phyloP scores from a whole-genome alignment of 345 rosid species.

The Linum usitatissimum region DNA sequence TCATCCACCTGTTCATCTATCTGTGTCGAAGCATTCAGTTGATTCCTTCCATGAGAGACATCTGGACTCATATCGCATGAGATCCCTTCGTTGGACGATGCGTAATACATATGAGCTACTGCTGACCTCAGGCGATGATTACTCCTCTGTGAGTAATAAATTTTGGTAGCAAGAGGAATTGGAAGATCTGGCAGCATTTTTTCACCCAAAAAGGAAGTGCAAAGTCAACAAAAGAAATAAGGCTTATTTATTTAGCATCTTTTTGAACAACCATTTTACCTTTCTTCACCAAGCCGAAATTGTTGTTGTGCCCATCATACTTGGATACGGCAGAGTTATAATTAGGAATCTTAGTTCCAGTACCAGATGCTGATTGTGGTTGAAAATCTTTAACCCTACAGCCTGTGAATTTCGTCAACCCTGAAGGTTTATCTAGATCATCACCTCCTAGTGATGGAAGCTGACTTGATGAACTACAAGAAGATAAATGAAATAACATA shows the following conservation, averaged over 20 bases:
- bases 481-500: constrained; percentile 3
- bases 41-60: constrained; percentile 14
- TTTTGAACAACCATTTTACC: constrained; percentile 13
- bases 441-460: constrained; percentile 16
- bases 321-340: constrained; percentile 8
- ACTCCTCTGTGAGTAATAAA: constrained; percentile 46
- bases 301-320: constrained; percentile 14
- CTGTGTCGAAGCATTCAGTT: constrained; percentile 18
- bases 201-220: constrained; percentile 7
- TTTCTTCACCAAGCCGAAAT: constrained; percentile 12
- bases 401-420: constrained; percentile 18
- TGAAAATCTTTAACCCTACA: constrained; percentile 24
- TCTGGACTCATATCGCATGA: constrained; percentile 15
- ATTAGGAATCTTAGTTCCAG: constrained; percentile 16
- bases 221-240: constrained; percentile 6
- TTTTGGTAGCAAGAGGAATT: constrained; percentile 41
- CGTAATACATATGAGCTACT: constrained; percentile 22
- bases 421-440: constrained; percentile 21
- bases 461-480: constrained; percentile 30
- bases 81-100: constrained; percentile 17
- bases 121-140: constrained; percentile 24
- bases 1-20: constrained; percentile 17
- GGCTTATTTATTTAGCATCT: constrained; percentile 5
- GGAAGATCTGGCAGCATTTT: constrained; percentile 28
- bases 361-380: constrained; percentile 5